These are phyloP conservation scores for Colletotrichum caudatum DNA, from an alignment of 2,329 filamentous ascomycete species.

Conservation along the genomic window DNA sequence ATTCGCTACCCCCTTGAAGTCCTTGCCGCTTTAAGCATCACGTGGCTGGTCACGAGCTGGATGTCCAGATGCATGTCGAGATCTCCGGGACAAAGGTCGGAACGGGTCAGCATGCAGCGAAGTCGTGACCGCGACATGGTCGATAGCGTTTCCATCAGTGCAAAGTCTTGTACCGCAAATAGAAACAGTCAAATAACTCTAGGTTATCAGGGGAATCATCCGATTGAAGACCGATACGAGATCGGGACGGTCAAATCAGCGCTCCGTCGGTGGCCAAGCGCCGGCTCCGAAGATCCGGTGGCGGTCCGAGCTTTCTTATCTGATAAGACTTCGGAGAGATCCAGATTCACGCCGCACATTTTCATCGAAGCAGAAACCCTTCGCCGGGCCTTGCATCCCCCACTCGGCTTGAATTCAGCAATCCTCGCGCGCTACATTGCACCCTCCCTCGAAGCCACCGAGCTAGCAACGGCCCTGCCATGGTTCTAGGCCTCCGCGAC, in stretches of 20 bases:
- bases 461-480: slow-evolving; percentile 8
- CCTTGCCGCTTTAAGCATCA: background rate
- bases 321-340: slow-evolving; percentile 32
- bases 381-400: background rate
- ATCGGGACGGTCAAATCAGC: background rate
- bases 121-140: background rate
- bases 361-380: slow-evolving; percentile 9
- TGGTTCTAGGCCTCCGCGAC: slow-evolving; percentile 9
- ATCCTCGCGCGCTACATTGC: background rate
- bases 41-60: background rate
- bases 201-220: background rate
- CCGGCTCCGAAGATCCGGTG: slow-evolving; percentile 22
- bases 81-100: background rate
- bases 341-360: slow-evolving; percentile 18
- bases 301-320: slow-evolving; percentile 36
- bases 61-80: background rate
- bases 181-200: background rate
- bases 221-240: background rate
- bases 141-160: background rate
- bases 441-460: slow-evolving; percentile 2
- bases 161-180: rapidly evolving
- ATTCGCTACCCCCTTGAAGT: background rate
- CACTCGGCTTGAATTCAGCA: background rate
- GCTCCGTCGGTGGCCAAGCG: background rate
- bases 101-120: background rate